A percentile compares a stretch with the other conserved stretches of the same genome.
Conservation (phyloP, 331 rosid genomes). For the Quercus phellos region DNA sequence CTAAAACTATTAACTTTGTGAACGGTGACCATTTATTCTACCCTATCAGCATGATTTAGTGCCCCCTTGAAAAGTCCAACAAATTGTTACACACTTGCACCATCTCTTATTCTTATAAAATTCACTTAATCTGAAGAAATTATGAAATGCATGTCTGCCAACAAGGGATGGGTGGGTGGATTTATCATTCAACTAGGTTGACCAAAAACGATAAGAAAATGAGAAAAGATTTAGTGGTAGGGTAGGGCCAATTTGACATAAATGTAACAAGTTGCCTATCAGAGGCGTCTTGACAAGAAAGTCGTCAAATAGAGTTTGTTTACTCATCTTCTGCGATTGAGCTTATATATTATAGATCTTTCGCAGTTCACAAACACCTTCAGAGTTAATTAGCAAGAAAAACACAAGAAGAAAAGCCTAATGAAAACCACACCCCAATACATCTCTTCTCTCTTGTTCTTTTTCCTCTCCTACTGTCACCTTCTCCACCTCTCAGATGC, state of each 20-base stretch:
- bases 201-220: not conserved
- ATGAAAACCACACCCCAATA: constrained; percentile 6
- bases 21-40: too few species aligned
- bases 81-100: not conserved
- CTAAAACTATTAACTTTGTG: too few species aligned
- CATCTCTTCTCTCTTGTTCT: not conserved
- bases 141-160: too few species aligned
- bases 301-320: not conserved
- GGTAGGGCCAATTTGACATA: not conserved
- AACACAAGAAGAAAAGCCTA: not conserved
- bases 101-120: not conserved
- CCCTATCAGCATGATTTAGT: too few species aligned
- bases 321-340: not conserved
- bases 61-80: not conserved
- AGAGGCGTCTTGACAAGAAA: not conserved
- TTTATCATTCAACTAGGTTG: not conserved
- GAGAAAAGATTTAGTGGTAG: not conserved
- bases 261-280: not conserved
- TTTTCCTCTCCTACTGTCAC: constrained; percentile 8
- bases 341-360: not conserved
- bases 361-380: not conserved
- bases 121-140: not conserved
- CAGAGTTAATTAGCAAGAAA: not conserved
- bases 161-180: not conserved
- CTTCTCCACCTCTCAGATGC: constrained; percentile 34